Evolutionary conservation across 2,329 filamentous ascomycete genomes (phyloP).

Genomic region (Paecilomyces fulvus): DNA sequence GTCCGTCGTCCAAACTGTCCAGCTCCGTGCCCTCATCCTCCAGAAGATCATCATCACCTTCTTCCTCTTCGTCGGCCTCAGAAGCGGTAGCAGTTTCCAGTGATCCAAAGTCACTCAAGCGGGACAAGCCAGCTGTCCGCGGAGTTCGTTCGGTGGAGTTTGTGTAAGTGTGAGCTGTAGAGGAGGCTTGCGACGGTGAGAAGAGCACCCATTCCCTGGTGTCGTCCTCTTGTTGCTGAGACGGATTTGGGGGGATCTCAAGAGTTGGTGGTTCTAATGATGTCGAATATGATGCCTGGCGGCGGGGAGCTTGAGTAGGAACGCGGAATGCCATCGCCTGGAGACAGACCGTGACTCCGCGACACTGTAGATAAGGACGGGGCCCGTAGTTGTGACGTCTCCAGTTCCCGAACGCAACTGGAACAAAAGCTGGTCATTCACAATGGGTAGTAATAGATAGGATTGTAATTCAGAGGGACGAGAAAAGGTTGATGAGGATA

Average conservation of each 20-base stretch:
- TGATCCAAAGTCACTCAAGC: conserved; percentile 72
- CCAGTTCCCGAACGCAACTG: not conserved
- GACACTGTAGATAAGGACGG: not conserved
- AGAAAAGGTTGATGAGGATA: not conserved
- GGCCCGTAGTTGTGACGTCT: not conserved
- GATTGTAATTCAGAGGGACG: not conserved
- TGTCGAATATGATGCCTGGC: conserved; percentile 24
- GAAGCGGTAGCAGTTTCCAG: conserved; percentile 46
- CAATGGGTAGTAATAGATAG: not conserved
- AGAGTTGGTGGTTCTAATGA: conserved; percentile 18
- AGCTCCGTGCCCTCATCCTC: conserved; percentile 61
- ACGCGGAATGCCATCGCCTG: conserved; percentile 28
- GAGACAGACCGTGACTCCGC: not conserved
- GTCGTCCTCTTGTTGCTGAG: conserved; percentile 50
- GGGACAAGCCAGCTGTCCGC: conserved; percentile 62
- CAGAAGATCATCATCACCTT: conserved; percentile 48
- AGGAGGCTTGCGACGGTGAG: conserved; percentile 60
- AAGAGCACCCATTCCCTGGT: conserved; percentile 96
- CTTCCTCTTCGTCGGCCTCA: conserved; percentile 34
- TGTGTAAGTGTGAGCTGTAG: conserved; percentile 59
- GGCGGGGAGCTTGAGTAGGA: conserved; percentile 27
- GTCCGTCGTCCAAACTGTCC: conserved; percentile 85
- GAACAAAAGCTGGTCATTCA: not conserved
- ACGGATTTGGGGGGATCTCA: conserved; percentile 17
- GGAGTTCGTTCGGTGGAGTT: conserved; percentile 55